These are phyloP conservation scores for Antitrichia curtipendula DNA, from an alignment of 225 moss, liverwort and hornwort genomes.

Conservation along the genomic window DNA sequence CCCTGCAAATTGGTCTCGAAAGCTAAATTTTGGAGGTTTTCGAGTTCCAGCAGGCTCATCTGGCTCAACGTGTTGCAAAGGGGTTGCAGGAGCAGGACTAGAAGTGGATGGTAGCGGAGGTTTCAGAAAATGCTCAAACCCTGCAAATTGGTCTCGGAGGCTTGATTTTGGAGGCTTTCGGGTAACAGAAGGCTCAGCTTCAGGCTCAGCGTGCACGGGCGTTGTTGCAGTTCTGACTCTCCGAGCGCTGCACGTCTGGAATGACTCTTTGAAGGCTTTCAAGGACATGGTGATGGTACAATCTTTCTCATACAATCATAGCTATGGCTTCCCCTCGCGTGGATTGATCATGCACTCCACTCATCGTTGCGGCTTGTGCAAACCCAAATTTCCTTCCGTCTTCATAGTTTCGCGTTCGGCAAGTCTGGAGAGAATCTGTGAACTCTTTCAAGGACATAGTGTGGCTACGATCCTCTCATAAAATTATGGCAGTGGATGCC, in stretches of 20 bases:
- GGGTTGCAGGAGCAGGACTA: neutral
- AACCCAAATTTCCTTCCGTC: neutral
- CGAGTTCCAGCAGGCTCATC: conserved; percentile 2
- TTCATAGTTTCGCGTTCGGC: neutral
- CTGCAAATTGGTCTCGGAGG: conserved; percentile 36
- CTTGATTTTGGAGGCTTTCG: conserved; percentile 47
- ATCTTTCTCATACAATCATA: neutral
- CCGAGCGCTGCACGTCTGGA: conserved; percentile 11
- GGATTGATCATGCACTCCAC: neutral
- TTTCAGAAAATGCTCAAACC: conserved; percentile 6
- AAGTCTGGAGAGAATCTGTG: conserved; percentile 21
- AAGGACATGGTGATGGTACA: conserved; percentile 41
- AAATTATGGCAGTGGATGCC: neutral
- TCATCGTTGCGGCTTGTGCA: neutral
- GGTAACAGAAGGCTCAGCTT: neutral
- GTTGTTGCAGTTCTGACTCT: neutral
- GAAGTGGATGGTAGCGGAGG: neutral
- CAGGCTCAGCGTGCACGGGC: neutral
- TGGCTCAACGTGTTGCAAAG: neutral
- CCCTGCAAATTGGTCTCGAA: conserved; percentile 32
- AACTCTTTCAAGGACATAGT: conserved; percentile 35
- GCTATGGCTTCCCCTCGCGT: neutral
- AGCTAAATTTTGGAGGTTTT: conserved; percentile 44
- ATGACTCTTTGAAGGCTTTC: conserved; percentile 53
- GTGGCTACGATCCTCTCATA: neutral